Conservation (phyloP, 495 filamentous ascomycete genomes). For the Penicillium parvum region DNA sequence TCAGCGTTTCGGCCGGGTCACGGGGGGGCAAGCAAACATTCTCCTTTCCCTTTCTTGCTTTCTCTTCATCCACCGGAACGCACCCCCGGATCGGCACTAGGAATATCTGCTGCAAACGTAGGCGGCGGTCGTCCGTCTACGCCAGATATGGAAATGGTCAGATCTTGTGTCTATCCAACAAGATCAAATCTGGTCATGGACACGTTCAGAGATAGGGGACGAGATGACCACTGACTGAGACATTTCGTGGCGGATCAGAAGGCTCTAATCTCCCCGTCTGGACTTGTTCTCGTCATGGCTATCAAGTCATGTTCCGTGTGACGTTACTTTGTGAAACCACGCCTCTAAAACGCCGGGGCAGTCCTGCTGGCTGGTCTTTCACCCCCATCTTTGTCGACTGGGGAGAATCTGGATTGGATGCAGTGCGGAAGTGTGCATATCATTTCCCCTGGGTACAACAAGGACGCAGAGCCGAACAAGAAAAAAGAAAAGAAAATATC, state of each 20-base stretch:
- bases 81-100: slow-evolving; percentile 18
- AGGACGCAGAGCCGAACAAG: slow-evolving; percentile 4
- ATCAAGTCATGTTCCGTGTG: slow-evolving; percentile 31
- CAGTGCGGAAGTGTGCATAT: slow-evolving; percentile 26
- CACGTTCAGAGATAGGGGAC: not conserved
- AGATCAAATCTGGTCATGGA: not conserved
- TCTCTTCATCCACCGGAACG: slow-evolving; percentile 15
- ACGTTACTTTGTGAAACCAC: slow-evolving; percentile 37
- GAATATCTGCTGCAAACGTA: slow-evolving; percentile 26
- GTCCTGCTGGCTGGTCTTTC: slow-evolving; percentile 24
- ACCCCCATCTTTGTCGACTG: not conserved
- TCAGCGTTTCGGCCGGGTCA: slow-evolving; percentile 14
- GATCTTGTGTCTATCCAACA: not conserved
- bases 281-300: slow-evolving; percentile 23
- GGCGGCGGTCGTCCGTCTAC: slow-evolving; percentile 11
- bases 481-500: slow-evolving; percentile 1
- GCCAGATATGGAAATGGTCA: not conserved
- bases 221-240: slow-evolving; percentile 16
- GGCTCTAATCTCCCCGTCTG: slow-evolving; percentile 12
- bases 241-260: slow-evolving; percentile 8
- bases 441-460: slow-evolving; percentile 24
- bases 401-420: slow-evolving; percentile 18
- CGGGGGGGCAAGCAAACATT: slow-evolving; percentile 26
- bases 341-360: slow-evolving; percentile 23
- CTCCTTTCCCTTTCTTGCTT: slow-evolving; percentile 7